Base-by-base conservation (phyloP, 139 green algal species). In the Parachlorella kessleri region DNA sequence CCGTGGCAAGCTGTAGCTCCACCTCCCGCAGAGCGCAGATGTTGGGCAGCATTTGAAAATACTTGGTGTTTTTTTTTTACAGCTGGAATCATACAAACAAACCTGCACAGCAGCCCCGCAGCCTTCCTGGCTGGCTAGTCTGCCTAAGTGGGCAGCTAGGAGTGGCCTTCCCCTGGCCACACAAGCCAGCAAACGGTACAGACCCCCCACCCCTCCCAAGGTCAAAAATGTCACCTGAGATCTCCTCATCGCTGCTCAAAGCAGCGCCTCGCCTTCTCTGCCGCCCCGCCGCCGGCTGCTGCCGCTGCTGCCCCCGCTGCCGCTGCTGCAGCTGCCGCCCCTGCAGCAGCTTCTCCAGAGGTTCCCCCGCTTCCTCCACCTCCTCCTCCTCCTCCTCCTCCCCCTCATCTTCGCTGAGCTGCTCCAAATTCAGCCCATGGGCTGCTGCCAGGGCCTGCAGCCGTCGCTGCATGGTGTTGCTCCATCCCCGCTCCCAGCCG, bases 401-500 rank as follows among this genome's bases (percentile, higher is more conserved):
- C 37, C 74, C 80, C 40, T 84, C 80, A 28, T 81, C 68, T 7
- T 86, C 81, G 6, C 74, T 77, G 2, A 76, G 53, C 6, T 59
- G 63, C 6, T 42, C n/a, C 4, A 81, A 36, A 37, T 72, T 54
- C 6, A 81, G 42, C 5, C 59, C 59, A 23, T 76, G 76, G 33
- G 37, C 40, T 3, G 18, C 6, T 24, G 76, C 76, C 67, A 81
- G 68, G 6, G 9, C 6, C 68, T 59, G 37, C 38, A 74, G 68
- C 33, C 66, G 66, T 30, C 36, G 54, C 48, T 42, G 39, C 40
- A 4, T 37, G 36, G 28, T 9, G 39, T 36, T 10, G 35, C 35
- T 81, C 76, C 77, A 86, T 10, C 68, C 72, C 67, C 81, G 76
- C 32, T 83, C 75, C 63, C 66, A 72, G 7, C 72, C 81, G 66